Evolutionary conservation across 2,329 filamentous ascomycete species (phyloP).

Genomic region (Diplodia scrobiculata): DNA sequence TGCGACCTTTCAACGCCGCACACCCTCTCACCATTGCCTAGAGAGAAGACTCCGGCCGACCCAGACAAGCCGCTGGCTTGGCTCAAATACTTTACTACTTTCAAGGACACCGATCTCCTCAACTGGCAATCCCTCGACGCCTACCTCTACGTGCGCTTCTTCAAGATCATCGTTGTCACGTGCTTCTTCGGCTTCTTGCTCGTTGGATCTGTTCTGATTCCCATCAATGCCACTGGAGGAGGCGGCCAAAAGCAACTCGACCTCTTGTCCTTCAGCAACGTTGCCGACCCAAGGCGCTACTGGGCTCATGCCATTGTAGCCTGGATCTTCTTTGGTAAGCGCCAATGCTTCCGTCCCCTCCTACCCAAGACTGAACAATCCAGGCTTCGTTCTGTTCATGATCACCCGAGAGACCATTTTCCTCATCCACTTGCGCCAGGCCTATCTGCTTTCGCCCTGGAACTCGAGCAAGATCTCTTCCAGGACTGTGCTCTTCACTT

Average conservation of each 20-base stretch:
- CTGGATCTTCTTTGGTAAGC: conserved; percentile 30
- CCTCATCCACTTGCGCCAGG: conserved; percentile 53
- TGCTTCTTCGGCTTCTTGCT: conserved; percentile 49
- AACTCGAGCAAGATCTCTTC: conserved; percentile 51
- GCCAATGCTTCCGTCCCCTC: not conserved
- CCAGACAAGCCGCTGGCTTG: conserved; percentile 36
- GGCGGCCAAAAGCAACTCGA: conserved; percentile 44
- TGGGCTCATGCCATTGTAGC: conserved; percentile 50
- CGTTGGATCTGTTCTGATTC: conserved; percentile 53
- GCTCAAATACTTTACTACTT: conserved; percentile 49
- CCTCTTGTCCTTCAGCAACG: conserved; percentile 45
- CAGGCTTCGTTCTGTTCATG: conserved; percentile 47
- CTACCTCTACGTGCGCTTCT: conserved; percentile 52
- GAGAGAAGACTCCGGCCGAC: conserved; percentile 27
- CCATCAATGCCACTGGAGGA: conserved; percentile 50
- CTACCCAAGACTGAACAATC: not conserved
- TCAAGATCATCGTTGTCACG: conserved; percentile 49
- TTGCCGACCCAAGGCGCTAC: conserved; percentile 42
- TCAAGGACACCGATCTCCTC: conserved; percentile 51
- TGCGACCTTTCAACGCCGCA: too few species aligned
- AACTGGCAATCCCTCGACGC: conserved; percentile 54
- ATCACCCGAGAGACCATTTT: conserved; percentile 52
- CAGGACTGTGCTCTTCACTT: conserved; percentile 53
- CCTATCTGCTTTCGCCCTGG: conserved; percentile 50
- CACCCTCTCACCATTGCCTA: not conserved